Evolutionary conservation across 805 yeast genomes (phyloP).

Genomic region (Henningerozyma blattae): DNA sequence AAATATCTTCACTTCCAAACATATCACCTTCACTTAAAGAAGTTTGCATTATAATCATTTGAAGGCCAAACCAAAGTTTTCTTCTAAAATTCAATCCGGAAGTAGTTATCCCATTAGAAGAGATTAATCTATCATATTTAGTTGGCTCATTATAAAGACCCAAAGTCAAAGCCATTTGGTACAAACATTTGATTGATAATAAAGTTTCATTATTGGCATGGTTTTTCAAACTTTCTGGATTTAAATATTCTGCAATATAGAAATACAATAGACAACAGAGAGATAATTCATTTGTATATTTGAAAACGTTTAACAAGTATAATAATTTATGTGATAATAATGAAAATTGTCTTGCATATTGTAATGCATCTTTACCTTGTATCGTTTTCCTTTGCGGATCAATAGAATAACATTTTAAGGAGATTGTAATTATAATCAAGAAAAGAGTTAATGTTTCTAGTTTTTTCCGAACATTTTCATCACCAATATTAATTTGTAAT

Average conservation of each 20-base stretch:
- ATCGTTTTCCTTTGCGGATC: constrained; percentile 1
- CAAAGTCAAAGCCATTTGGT: constrained; percentile 4
- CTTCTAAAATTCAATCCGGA: constrained; percentile 2
- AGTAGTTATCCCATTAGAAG: not conserved
- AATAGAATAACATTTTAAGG: constrained; percentile 1
- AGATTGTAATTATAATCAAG: constrained; percentile 2
- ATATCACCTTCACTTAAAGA: constrained; percentile 2
- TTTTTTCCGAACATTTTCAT: constrained; percentile 1
- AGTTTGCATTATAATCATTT: constrained; percentile 6
- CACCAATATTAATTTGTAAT: constrained; percentile 2
- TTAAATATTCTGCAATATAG: constrained; percentile 6
- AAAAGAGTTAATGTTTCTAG: constrained; percentile 5
- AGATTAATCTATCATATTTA: constrained; percentile 2
- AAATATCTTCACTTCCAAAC: not conserved
- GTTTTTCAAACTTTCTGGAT: constrained; percentile 6
- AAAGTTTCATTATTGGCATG: constrained; percentile 4
- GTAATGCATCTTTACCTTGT: not conserved
- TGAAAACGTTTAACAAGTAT: constrained; percentile 8
- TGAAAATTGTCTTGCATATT: constrained; percentile 5
- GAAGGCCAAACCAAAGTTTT: constrained; percentile 13
- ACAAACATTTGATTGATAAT: constrained; percentile 4
- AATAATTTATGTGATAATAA: constrained; percentile 5
- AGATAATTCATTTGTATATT: constrained; percentile 8
- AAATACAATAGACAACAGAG: constrained; percentile 6
- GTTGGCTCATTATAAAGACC: constrained; percentile 9